These are phyloP conservation scores for Saksenaea oblongispora DNA, from an alignment of 371 early-diverging fungal genomes.

Conservation along the genomic window DNA sequence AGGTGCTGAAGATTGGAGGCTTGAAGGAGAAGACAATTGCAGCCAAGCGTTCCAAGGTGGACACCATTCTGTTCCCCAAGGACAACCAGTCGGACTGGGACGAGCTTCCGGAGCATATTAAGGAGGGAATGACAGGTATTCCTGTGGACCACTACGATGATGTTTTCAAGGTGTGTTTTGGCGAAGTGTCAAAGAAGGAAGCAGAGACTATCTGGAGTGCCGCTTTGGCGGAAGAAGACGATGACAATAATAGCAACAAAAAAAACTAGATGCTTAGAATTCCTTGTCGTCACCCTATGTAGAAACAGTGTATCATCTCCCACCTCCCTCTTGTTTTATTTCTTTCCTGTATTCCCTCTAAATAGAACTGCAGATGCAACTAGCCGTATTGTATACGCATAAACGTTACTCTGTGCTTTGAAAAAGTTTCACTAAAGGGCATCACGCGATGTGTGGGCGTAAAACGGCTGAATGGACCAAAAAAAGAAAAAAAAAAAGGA, in stretches of 20 bases:
- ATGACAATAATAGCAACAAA: slow-evolving; percentile 10
- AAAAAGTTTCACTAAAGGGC: no score
- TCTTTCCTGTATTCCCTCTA: background rate
- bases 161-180: slow-evolving; percentile 58
- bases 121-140: slow-evolving; percentile 83
- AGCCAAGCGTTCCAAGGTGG: slow-evolving; percentile 93
- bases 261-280: background rate
- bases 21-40: slow-evolving; percentile 97
- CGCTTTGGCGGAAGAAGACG: slow-evolving; percentile 22
- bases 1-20: slow-evolving; percentile 96
- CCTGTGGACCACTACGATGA: slow-evolving; percentile 87
- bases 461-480: no score
- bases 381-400: no score
- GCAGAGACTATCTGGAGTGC: slow-evolving; percentile 45
- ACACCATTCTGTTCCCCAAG: slow-evolving; percentile 86
- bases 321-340: background rate
- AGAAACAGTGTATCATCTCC: background rate
- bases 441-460: no score
- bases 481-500: no score
- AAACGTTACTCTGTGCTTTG: no score
- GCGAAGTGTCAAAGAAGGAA: slow-evolving; percentile 35
- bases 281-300: background rate
- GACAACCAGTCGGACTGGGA: slow-evolving; percentile 94
- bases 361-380: no score
- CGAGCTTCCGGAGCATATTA: slow-evolving; percentile 88